Evolutionary conservation across 1,139 yeast genomes (phyloP).

Genomic region (Diutina pseudorugosa): DNA sequence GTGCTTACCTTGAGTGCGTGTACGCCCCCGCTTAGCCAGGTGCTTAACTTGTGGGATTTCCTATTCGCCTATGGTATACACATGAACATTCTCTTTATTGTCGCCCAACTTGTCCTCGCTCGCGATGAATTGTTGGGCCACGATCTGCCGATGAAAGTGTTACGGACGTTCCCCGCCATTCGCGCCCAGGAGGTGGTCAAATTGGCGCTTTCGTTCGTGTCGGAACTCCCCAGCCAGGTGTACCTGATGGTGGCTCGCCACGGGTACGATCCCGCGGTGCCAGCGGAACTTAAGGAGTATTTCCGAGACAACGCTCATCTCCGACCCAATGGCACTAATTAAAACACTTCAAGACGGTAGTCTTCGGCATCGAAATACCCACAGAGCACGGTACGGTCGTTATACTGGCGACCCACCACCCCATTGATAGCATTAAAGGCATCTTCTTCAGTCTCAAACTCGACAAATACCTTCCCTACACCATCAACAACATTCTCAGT

Average conservation of each 20-base stretch:
- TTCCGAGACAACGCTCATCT: neutral
- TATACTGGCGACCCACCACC: conserved; percentile 58
- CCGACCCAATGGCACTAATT: neutral
- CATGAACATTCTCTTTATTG: conserved; percentile 72
- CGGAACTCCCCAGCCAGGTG: conserved; percentile 56
- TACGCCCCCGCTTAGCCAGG: conserved; percentile 74
- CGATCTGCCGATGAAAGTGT: conserved; percentile 58
- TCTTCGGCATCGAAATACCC: conserved; percentile 52
- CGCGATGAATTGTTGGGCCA: conserved; percentile 48
- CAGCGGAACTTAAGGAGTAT: neutral
- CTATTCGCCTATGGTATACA: conserved; percentile 86
- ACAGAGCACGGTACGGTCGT: conserved; percentile 60
- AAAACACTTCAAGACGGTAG: conserved; percentile 22
- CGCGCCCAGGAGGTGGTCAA: conserved; percentile 69
- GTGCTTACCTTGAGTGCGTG: conserved; percentile 82
- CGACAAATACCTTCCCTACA: conserved; percentile 61
- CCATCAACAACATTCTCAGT: conserved; percentile 27
- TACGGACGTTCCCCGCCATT: conserved; percentile 63
- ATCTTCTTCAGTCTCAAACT: conserved; percentile 39
- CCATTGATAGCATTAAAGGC: conserved; percentile 49
- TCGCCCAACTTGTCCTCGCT: conserved; percentile 69
- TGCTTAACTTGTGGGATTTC: conserved; percentile 78
- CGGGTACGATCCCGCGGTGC: conserved; percentile 39
- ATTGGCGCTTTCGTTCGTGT: conserved; percentile 69
- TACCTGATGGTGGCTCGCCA: conserved; percentile 65